phyloP scores from a whole-genome alignment of 1,284 basidiomycete species.

The Xerocomus amazonicus region DNA sequence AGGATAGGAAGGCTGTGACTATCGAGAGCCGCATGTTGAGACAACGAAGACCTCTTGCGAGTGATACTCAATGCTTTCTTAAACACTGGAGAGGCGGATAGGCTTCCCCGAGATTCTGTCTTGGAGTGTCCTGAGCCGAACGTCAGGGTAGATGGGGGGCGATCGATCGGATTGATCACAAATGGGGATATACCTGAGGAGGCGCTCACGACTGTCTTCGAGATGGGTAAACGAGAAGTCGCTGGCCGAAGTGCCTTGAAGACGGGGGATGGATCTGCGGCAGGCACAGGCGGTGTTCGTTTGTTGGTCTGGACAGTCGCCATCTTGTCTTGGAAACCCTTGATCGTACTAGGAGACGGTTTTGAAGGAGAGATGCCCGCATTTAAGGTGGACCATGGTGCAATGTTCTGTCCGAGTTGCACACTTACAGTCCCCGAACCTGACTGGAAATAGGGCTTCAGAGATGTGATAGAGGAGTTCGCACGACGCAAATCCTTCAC shows the following conservation, averaged over 20 bases:
- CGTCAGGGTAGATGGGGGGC: slow-evolving; percentile 42
- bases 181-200: slow-evolving; percentile 15
- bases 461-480: slow-evolving; percentile 50
- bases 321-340: slow-evolving; percentile 7
- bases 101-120: slow-evolving; percentile 29
- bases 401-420: slow-evolving; percentile 56
- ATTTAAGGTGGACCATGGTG: slow-evolving; percentile 56
- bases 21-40: slow-evolving; percentile 16
- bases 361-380: slow-evolving; percentile 47
- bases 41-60: slow-evolving; percentile 39
- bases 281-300: slow-evolving; percentile 52
- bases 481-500: slow-evolving; percentile 38
- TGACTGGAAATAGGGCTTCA: slow-evolving; percentile 57
- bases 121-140: slow-evolving; percentile 48
- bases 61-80: slow-evolving; percentile 38
- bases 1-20: slow-evolving; percentile 40
- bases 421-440: slow-evolving; percentile 30
- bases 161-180: slow-evolving; percentile 17
- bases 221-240: slow-evolving; percentile 22
- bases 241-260: slow-evolving; percentile 60
- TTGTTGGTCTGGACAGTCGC: slow-evolving; percentile 41
- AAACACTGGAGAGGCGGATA: slow-evolving; percentile 47
- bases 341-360: slow-evolving; percentile 20
- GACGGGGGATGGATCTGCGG: slow-evolving; percentile 45
- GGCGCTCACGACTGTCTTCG: slow-evolving; percentile 10